Base-by-base conservation (phyloP, 2,329 filamentous ascomycete genomes). In the Elsinoe australis region DNA sequence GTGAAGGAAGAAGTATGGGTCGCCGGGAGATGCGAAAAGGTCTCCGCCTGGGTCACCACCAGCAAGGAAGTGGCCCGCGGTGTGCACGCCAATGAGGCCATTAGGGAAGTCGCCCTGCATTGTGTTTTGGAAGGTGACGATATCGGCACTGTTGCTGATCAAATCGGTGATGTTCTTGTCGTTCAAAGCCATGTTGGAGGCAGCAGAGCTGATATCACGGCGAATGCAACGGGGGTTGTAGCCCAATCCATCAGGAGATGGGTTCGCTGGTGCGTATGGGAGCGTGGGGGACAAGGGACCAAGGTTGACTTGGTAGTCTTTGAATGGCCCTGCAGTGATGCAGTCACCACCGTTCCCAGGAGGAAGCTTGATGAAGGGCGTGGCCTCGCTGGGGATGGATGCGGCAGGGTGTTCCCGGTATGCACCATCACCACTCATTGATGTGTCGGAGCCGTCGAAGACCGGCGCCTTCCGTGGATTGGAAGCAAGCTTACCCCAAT, bases 371-470 rank as follows among this genome's bases (percentile, higher is more conserved):
- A 68, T 51, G 6, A 39, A 38, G 1, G 54, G 52, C 3, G 28
- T 18, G 8, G 49, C 51, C 26, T 34, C 28, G 24, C 44, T 49
- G 4, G 51, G 51, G 31, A 57, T 53, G 7, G 29, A 49, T 21
- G 31, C 38, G 33, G 66, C 61, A 76, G 75, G 45, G 74, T 58
- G 9, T 31, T 68, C 67, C 29, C 51, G 49, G 14, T 50, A 54
- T 5, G 42, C 54, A 17, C 62, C 61, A 34, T 64, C 58, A n/a
- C 58, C 57, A 36, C 56, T 53, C 19, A 64, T 55, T 9, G 68
- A 65, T 17, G 68, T 71, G 12, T 68, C 68, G 49, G 67, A 72
- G 44, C 76, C 76, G 54, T 80, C 75, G 47, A 80, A 78, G 47
- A 78, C 56, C 3, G 75, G 72, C 0, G 74, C 76, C 38, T 68